phyloP scores from a whole-genome alignment of 148 eudicot species.

The Rheum nobile region DNA sequence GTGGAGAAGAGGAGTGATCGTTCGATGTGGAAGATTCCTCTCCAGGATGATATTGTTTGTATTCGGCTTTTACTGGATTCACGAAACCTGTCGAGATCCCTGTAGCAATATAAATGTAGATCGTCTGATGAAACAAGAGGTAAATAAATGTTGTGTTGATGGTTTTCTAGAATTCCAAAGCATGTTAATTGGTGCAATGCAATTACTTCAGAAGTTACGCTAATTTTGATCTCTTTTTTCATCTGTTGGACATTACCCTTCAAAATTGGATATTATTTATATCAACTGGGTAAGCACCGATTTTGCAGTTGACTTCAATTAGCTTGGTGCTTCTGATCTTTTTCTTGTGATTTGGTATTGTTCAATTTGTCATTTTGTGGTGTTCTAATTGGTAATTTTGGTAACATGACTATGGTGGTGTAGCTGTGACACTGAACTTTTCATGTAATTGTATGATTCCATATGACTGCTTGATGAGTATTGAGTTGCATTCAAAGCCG shows the following conservation, averaged over 20 bases:
- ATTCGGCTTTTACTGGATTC: slow-evolving; percentile 78
- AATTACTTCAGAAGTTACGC: neutral
- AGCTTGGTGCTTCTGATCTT: neutral
- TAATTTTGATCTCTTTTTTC: neutral
- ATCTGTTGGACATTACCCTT: neutral
- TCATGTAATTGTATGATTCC: neutral
- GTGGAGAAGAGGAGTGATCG: slow-evolving; percentile 60
- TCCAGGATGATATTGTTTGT: slow-evolving; percentile 60
- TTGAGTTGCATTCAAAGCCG: neutral
- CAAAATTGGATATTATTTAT: neutral
- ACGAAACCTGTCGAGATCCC: slow-evolving; percentile 13
- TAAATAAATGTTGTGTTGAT: neutral
- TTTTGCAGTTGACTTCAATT: neutral
- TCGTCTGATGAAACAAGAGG: slow-evolving; percentile 20
- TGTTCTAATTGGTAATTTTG: neutral
- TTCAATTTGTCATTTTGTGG: neutral
- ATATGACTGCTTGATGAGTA: neutral
- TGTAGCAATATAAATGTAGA: slow-evolving; percentile 4
- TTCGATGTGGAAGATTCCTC: slow-evolving; percentile 45
- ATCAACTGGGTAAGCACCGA: neutral
- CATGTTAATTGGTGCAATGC: neutral
- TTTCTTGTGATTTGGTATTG: neutral
- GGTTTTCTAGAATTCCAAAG: neutral
- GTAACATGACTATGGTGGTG: neutral
- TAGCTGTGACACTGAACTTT: neutral